Conservation (phyloP, 371 early-diverging fungal species). For the Actinomucor elegans region DNA sequence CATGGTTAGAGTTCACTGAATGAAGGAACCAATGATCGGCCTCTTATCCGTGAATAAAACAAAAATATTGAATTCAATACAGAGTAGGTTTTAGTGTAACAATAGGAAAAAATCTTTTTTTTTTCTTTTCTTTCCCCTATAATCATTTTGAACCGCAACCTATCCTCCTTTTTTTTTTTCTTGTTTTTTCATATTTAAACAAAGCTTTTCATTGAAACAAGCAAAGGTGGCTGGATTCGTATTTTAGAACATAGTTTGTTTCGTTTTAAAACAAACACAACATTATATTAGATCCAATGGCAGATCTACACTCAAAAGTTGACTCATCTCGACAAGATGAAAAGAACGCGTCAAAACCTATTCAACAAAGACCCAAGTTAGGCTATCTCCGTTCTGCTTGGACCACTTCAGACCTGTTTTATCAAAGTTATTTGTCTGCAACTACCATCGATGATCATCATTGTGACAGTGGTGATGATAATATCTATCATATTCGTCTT, state of each 20-base stretch:
- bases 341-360: neutral
- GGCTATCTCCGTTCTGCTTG: conserved; percentile 35
- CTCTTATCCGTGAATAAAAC: too few species aligned
- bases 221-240: too few species aligned
- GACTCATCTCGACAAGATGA: too few species aligned
- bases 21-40: too few species aligned
- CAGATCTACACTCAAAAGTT: neutral
- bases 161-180: neutral
- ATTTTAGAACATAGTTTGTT: too few species aligned
- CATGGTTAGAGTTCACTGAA: too few species aligned
- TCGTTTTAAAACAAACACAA: neutral
- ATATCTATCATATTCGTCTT: neutral
- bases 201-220: too few species aligned
- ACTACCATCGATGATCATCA: neutral
- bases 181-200: neutral
- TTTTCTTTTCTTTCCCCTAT: too few species aligned
- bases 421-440: neutral
- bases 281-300: neutral
- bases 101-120: too few species aligned
- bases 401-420: conserved; percentile 23
- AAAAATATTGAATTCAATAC: too few species aligned
- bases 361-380: conserved; percentile 23
- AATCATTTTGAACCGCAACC: too few species aligned
- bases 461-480: neutral
- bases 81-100: too few species aligned